Evolutionary conservation across 1,284 basidiomycete species (phyloP).

Genomic region (Cyathus pygmaeus): DNA sequence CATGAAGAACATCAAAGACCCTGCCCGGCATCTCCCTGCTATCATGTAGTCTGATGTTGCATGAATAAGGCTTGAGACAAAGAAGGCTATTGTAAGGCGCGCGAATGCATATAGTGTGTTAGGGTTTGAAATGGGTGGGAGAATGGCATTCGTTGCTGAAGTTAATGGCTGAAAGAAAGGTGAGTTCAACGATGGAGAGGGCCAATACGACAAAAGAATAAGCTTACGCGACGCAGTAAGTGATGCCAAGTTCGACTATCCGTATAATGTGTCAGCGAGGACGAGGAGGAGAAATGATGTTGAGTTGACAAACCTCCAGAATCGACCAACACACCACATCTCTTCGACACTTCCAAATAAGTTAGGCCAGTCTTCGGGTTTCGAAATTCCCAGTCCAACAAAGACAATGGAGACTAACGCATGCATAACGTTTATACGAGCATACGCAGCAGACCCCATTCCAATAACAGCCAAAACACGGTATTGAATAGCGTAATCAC

Average conservation of each 20-base stretch:
- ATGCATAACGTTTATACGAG: slow-evolving; percentile 1
- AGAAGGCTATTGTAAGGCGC: too few relatives aligned
- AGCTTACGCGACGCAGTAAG: slow-evolving; percentile 7
- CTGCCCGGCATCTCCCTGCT: too few relatives aligned
- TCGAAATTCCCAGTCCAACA: not conserved
- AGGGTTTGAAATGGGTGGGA: too few relatives aligned
- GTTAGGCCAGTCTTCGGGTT: slow-evolving; percentile 5
- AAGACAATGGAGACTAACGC: not conserved
- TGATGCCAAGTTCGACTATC: slow-evolving; percentile 13
- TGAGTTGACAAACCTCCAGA: slow-evolving; percentile 1
- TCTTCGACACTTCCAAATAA: slow-evolving; percentile 2
- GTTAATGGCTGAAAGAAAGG: too few relatives aligned
- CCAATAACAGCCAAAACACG: not conserved
- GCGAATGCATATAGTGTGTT: too few relatives aligned
- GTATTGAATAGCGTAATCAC: not conserved
- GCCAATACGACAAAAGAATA: not conserved
- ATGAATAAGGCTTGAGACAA: too few relatives aligned
- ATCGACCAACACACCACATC: slow-evolving; percentile 3
- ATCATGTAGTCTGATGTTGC: too few relatives aligned
- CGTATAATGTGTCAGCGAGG: not conserved
- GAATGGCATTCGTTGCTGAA: too few relatives aligned
- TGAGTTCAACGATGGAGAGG: not conserved
- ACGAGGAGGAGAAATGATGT: not conserved
- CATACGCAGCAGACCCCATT: not conserved
- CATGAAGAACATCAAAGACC: too few relatives aligned